A percentile compares a stretch with the other conserved stretches of the same genome.
These are phyloP conservation scores for Cercophora newfieldiana DNA, from an alignment of 495 filamentous ascomycete species.

Conservation along the genomic window DNA sequence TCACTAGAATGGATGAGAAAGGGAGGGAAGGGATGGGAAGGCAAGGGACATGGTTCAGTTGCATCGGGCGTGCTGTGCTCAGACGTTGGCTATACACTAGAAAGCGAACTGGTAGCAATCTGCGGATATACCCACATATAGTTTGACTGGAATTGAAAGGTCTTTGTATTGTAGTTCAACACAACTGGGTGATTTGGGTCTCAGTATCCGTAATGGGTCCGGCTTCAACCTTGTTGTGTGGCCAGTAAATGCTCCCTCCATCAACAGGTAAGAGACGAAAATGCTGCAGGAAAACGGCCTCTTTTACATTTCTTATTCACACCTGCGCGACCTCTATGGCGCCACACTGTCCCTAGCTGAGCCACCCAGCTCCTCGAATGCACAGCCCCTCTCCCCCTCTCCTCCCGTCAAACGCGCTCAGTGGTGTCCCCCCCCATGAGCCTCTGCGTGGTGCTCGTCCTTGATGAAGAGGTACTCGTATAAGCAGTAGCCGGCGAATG, in stretches of 20 bases:
- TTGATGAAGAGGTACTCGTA: conserved; percentile 86
- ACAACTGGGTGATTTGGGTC: background rate
- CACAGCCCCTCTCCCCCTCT: conserved; percentile 10
- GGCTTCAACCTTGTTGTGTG: background rate
- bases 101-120: background rate
- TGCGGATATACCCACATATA: background rate
- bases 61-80: background rate
- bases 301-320: background rate
- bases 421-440: conserved; percentile 43
- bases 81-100: background rate
- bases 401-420: conserved; percentile 18
- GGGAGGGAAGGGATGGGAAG: background rate
- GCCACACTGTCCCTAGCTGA: background rate
- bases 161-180: background rate
- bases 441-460: conserved; percentile 58
- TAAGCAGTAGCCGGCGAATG: conserved; percentile 83
- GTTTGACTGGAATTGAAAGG: background rate
- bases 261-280: background rate
- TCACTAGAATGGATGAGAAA: background rate
- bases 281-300: background rate
- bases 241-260: background rate
- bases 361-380: conserved; percentile 5
- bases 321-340: background rate
- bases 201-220: background rate
- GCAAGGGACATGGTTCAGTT: background rate